A percentile compares a stretch with the other conserved stretches of the same genome.
Conservation (phyloP, 2,329 filamentous ascomycete species). For the Cryphonectria radicalis region DNA sequence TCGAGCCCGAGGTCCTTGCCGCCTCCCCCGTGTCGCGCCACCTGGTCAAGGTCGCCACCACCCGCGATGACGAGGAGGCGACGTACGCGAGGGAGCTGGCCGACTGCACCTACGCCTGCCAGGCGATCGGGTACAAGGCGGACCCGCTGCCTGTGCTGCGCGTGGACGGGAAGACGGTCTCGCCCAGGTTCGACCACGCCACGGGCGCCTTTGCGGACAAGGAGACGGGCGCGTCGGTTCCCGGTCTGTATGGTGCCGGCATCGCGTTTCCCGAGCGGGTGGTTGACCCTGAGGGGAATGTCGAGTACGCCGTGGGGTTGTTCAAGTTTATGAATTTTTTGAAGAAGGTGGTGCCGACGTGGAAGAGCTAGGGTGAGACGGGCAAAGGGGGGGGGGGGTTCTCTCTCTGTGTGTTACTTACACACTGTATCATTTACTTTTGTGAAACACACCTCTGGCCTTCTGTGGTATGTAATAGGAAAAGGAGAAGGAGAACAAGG, state of each 20-base stretch:
- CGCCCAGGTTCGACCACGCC: constrained; percentile 38
- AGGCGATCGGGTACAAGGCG: constrained; percentile 62
- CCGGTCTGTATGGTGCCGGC: constrained; percentile 62
- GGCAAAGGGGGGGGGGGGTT: too few relatives aligned
- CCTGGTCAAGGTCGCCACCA: constrained; percentile 52
- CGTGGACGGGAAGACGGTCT: constrained; percentile 35
- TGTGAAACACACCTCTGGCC: not conserved
- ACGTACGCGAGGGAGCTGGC: constrained; percentile 52
- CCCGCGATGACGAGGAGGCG: constrained; percentile 46
- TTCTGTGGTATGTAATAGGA: not conserved
- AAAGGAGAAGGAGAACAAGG: too few relatives aligned
- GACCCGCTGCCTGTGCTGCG: constrained; percentile 54
- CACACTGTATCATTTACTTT: not conserved
- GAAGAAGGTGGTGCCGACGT: constrained; percentile 57
- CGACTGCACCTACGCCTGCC: constrained; percentile 55
- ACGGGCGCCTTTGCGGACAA: constrained; percentile 53
- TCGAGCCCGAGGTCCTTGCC: constrained; percentile 56
- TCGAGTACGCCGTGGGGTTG: constrained; percentile 65
- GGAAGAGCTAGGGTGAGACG: constrained; percentile 38
- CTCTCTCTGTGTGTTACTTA: too few relatives aligned
- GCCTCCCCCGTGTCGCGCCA: constrained; percentile 50
- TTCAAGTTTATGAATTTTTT: constrained; percentile 69
- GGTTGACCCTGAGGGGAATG: constrained; percentile 63
- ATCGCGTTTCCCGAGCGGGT: constrained; percentile 68
- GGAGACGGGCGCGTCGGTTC: constrained; percentile 45